Base-by-base conservation (phyloP, 2,329 filamentous ascomycete genomes). In the Cadophora sp. region DNA sequence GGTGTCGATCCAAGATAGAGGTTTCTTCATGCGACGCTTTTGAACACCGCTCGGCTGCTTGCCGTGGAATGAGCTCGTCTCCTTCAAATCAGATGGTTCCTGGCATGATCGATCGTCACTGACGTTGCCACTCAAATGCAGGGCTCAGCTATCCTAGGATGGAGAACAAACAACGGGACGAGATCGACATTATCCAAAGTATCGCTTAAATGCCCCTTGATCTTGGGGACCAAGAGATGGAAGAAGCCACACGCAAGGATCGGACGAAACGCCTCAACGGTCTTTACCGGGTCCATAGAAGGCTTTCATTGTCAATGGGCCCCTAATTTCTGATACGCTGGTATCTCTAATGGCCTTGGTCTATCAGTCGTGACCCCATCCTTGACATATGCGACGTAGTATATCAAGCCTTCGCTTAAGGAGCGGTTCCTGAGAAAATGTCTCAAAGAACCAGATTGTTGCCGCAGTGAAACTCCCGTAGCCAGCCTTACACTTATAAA, bases 101-200 rank as follows among this genome's bases (percentile, higher is more conserved):
- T 71, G 67, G 50, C 66, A 65, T 66, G 27, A 68, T 65, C 53
- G 59, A 69, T 64, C 65, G 62, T 50, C 67, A 67, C 48, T 66
- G 51, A n/a, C 26, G 22, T 66, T 62, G 65, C 69, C 66, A 68
- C 66, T 59, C 48, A 19, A 34, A 50, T 65, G 67, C 65, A 68
- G 55, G 62, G 63, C 62, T 71, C 69, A 71, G 69, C 69, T 71
- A 66, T 68, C 62, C 69, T 50, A 62, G 69, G 69, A 51, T 71
- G 11, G 34, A 66, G 34, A 59, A 62, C 4, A 62, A 34, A 65
- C 50, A 37, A 40, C 56, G 62, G 58, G 60, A 66, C 16, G 64
- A 59, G 66, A 71, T 68, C 67, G 58, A 60, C 67, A 65, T 69
- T 67, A 68, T 69, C 55, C 53, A 50, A 43, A 53, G 46, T 62